Evolutionary conservation across 768 basidiomycete species (phyloP).

Genomic region (Dacryopinax spathularia): DNA sequence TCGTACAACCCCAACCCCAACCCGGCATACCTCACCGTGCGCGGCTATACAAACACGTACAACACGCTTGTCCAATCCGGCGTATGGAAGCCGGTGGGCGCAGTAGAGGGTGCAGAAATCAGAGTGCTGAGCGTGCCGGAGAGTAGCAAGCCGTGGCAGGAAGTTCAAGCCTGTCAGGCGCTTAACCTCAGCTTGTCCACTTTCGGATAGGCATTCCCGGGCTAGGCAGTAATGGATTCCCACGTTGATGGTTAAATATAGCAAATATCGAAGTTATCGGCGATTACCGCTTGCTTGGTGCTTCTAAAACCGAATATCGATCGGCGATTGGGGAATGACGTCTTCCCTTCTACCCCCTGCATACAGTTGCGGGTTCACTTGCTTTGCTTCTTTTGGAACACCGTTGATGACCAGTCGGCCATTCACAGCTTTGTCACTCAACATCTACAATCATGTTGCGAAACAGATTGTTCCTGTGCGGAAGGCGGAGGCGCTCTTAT

Average conservation of each 20-base stretch:
- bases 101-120: background rate
- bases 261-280: no score
- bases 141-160: background rate
- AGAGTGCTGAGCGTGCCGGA: constrained; percentile 1
- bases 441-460: background rate
- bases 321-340: no score
- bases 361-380: no score
- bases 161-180: background rate
- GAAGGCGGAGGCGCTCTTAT: no score
- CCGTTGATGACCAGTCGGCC: no score
- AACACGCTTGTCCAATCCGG: background rate
- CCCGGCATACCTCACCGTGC: constrained; percentile 28
- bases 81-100: background rate
- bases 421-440: no score
- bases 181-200: background rate
- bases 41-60: constrained; percentile 30
- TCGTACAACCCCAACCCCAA: constrained; percentile 37
- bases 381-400: no score
- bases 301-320: no score
- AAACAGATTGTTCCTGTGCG: background rate
- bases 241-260: no score
- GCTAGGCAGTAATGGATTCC: background rate
- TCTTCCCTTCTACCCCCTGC: no score
- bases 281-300: no score
- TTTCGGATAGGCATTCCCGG: background rate